Base-by-base conservation (phyloP, 2,329 filamentous ascomycete genomes). In the Dothidotthia symphoricarpi region DNA sequence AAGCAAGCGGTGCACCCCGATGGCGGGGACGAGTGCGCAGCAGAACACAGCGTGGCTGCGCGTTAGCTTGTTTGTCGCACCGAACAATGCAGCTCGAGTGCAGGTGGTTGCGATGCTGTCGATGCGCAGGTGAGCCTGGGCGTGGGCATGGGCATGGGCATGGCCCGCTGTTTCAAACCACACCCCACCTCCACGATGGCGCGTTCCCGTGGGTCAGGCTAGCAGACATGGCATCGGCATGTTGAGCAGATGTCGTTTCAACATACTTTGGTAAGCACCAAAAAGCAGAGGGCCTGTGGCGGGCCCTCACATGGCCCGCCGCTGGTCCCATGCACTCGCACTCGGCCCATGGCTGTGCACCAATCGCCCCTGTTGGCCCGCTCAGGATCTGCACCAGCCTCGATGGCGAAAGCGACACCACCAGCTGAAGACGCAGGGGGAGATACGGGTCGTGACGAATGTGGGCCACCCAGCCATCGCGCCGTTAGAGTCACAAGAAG, bases 331-430 rank as follows among this genome's bases (percentile, higher is more conserved):
- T 49, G 47, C 45, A 43, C n/a, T n/a, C n/a, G n/a, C n/a, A 33
- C 49, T 45, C 30, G 43, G 38, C 29, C 34, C 26, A 31, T 35
- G 24, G 32, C 36, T 41, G 43, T 49, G 44, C 45, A 36, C 59
- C 60, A 65, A 65, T 65, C 41, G 45, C 53, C 51, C 48, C 40
- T 26, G 47, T 32, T 49, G 54, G 22, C 56, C 59, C 49, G 43
- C 51, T 55, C 59, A 57, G 54, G 55, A 52, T 34, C 43, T 28
- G 46, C 43, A 26, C 58, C 49, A 56, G 54, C 57, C 56, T 61
- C 45, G 55, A 54, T 39, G 42, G 50, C 46, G 28, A 45, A 49
- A 50, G n/a, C n/a, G 40, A 33, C 32, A 34, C 34, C 25, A 35
- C 26, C 24, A 36, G n/a, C 36, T 22, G n/a, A 28, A 19, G 26